These are phyloP conservation scores for Glebionis coronaria DNA, from an alignment of 129 eudicot genomes.

Conservation along the genomic window DNA sequence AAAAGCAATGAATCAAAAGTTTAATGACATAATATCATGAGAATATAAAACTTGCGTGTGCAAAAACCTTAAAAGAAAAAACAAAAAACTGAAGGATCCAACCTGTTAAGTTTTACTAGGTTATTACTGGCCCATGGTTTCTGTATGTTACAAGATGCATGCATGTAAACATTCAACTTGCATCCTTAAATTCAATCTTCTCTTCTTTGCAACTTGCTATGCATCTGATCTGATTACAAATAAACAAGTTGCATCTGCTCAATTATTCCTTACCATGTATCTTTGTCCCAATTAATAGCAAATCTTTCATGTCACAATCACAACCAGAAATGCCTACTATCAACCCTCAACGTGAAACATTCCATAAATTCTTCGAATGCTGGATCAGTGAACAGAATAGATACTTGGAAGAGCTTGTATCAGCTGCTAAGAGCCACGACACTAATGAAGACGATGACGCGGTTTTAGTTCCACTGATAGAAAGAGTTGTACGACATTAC, in stretches of 20 bases:
- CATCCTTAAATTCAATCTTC: not conserved
- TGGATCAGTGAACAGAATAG: constrained; percentile 58
- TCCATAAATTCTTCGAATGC: constrained; percentile 52
- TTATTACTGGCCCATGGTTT: no score
- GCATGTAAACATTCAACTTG: no score
- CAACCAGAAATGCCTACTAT: constrained; percentile 14
- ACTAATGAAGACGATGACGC: constrained; percentile 15
- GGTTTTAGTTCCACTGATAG: constrained; percentile 18
- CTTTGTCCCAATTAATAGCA: constrained; percentile 1
- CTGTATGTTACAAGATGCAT: no score
- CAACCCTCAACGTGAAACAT: constrained; percentile 30
- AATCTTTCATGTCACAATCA: constrained; percentile 31
- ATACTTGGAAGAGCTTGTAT: constrained; percentile 41
- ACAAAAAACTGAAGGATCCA: no score
- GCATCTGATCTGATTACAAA: constrained; percentile 10
- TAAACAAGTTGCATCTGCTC: not conserved
- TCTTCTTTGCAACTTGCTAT: constrained; percentile 3
- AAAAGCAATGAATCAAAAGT: no score
- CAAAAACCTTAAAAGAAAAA: no score
- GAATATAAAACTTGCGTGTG: no score
- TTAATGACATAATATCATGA: no score
- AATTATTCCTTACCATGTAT: constrained; percentile 1
- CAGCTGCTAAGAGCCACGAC: constrained; percentile 25
- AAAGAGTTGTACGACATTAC: constrained; percentile 48
- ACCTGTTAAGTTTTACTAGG: no score